phyloP scores from a whole-genome alignment of 768 basidiomycete species.

The Tulasnella sp. region DNA sequence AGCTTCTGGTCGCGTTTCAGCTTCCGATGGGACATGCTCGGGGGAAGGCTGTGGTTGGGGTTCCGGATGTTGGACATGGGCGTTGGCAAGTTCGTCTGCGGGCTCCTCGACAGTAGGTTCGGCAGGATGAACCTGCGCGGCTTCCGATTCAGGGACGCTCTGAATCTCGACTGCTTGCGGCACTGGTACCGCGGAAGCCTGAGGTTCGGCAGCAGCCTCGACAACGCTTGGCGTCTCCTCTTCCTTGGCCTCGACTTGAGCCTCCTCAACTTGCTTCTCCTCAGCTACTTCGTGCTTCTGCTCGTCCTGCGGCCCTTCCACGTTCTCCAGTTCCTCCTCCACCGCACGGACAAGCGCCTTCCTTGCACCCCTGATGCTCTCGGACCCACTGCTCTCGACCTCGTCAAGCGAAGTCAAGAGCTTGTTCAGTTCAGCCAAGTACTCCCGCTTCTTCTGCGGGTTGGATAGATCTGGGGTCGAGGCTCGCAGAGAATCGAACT shows the following conservation, averaged over 20 bases:
- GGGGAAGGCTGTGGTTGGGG: background rate
- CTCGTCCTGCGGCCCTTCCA: constrained; percentile 43
- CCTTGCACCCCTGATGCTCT: constrained; percentile 49
- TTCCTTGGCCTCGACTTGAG: background rate
- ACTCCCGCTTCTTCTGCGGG: constrained; percentile 58
- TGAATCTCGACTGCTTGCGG: background rate
- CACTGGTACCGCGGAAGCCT: background rate
- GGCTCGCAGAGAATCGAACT: constrained; percentile 45
- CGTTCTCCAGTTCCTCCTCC: constrained; percentile 53
- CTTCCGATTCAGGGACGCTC: background rate
- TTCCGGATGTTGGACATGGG: background rate
- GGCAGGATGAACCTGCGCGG: background rate
- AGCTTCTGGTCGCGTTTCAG: background rate
- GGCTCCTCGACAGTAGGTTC: background rate
- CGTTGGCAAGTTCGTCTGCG: background rate
- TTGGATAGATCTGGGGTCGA: constrained; percentile 47
- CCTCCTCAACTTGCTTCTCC: constrained; percentile 5
- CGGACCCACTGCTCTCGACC: constrained; percentile 60
- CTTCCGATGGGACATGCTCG: background rate
- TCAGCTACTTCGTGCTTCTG: constrained; percentile 34
- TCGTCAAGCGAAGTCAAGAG: constrained; percentile 64
- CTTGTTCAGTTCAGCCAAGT: constrained; percentile 56
- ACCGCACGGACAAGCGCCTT: constrained; percentile 53
- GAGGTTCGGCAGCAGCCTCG: background rate
- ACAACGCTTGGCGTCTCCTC: background rate